These are phyloP conservation scores for Shiraia bambusicola DNA, from an alignment of 2,329 filamentous ascomycete genomes.

Conservation along the genomic window DNA sequence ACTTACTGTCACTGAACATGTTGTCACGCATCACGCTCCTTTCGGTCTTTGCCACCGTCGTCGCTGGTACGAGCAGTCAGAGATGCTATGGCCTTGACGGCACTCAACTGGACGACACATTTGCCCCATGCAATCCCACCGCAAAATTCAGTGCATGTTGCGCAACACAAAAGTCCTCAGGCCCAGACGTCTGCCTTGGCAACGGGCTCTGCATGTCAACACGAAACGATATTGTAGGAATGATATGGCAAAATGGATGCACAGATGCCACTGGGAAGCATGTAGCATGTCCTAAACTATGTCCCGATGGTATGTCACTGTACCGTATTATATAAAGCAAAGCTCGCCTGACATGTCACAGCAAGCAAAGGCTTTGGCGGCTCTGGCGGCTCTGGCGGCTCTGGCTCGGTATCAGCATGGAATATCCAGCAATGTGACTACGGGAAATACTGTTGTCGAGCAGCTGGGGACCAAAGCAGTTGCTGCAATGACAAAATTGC, in stretches of 20 bases:
- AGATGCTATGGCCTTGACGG: constrained; percentile 38
- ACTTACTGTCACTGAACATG: constrained; percentile 21
- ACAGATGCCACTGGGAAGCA: constrained; percentile 37
- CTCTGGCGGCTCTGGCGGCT: constrained; percentile 15
- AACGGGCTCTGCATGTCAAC: constrained; percentile 41
- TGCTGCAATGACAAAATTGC: constrained; percentile 35
- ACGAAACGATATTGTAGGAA: constrained; percentile 27
- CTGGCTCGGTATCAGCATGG: constrained; percentile 28
- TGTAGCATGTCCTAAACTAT: constrained; percentile 32
- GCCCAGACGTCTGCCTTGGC: constrained; percentile 35
- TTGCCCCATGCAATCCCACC: constrained; percentile 31
- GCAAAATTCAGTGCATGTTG: constrained; percentile 39
- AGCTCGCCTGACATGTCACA: constrained; percentile 3
- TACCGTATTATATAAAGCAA: neutral
- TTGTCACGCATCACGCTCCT: constrained; percentile 15
- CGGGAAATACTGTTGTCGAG: constrained; percentile 40
- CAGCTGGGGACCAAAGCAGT: constrained; percentile 21
- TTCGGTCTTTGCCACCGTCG: constrained; percentile 13
- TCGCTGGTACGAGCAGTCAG: constrained; percentile 18
- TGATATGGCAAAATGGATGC: constrained; percentile 39
- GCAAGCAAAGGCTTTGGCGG: constrained; percentile 19
- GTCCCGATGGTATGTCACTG: constrained; percentile 30
- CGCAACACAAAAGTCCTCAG: constrained; percentile 26
- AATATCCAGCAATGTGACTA: constrained; percentile 39
- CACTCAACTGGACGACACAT: constrained; percentile 28